Evolutionary conservation across 2,329 filamentous ascomycete genomes (phyloP).

Genomic region (Aspergillus pseudotamarii): DNA sequence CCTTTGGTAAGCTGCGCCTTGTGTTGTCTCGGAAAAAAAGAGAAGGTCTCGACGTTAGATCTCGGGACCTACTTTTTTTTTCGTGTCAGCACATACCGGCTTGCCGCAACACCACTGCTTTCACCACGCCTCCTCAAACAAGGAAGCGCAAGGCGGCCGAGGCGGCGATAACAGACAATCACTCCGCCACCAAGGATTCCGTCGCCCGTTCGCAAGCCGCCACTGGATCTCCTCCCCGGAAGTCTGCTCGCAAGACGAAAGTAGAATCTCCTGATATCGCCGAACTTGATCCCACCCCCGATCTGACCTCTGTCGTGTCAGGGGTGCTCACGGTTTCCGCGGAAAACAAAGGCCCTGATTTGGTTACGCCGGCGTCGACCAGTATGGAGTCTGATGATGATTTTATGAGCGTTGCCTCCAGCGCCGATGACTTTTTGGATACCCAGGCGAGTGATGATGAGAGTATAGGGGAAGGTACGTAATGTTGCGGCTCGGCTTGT

Average conservation of each 20-base stretch:
- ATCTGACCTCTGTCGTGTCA: slow-evolving; percentile 14
- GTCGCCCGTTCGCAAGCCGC: slow-evolving; percentile 22
- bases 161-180: slow-evolving; percentile 39
- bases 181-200: slow-evolving; percentile 20
- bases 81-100: slow-evolving; percentile 25
- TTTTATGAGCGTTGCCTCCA: slow-evolving; percentile 82
- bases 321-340: slow-evolving; percentile 15
- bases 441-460: slow-evolving; percentile 73
- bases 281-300: slow-evolving; percentile 13
- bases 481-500: neutral
- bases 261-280: slow-evolving; percentile 24
- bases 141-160: slow-evolving; percentile 59
- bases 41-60: slow-evolving; percentile 26
- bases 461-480: slow-evolving; percentile 46
- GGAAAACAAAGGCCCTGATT: slow-evolving; percentile 33
- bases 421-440: slow-evolving; percentile 69
- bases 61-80: slow-evolving; percentile 22
- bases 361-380: slow-evolving; percentile 47
- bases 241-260: slow-evolving; percentile 28
- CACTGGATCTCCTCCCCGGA: slow-evolving; percentile 28
- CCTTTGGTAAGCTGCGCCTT: slow-evolving; percentile 27
- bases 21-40: slow-evolving; percentile 27
- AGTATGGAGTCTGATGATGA: slow-evolving; percentile 96
- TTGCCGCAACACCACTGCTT: slow-evolving; percentile 20
- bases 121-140: slow-evolving; percentile 57